Evolutionary conservation across 225 moss, liverwort and hornwort species (phyloP), one percentile per base, ranked within the genome.

Genomic region (Pseudoscleropodium purum): DNA sequence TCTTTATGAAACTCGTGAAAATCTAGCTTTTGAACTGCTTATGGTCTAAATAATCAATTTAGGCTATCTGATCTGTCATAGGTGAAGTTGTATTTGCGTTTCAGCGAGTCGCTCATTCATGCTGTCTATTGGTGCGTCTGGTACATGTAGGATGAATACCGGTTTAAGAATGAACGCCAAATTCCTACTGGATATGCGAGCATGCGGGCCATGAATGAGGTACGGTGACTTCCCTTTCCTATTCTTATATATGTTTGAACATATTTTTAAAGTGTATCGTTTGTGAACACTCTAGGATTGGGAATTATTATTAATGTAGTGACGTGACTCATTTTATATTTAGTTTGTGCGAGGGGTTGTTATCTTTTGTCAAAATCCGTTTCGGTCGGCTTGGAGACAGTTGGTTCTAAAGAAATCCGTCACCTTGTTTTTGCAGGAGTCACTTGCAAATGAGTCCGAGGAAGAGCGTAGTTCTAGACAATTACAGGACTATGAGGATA

Each of bases 401-500:
- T 72, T 33, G 18, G n/a, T 62, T 84, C 29, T 87, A 54, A 90
- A 70, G 81, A 54, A 74, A 81, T 63, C 15, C 43, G 26, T 76
- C 65, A 52, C 30, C 76, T 83, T 72, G 59, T 72, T 84, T 66
- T 37, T 87, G 91, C 95, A 98, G 98, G 96, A 96, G 77, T 93
- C 90, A 39, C 85, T 91, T 78, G 91, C 86, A 79, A 91, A 88
- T 87, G 96, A 96, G 84, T 93, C 91, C 45, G 94, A 95, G 27
- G 98, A 96, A 63, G 98, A 95, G 87, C 90, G 92, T 37, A 88
- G 85, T 79, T 91, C 91, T 81, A 94, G 93, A 60, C 92, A 98
- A 81, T 64, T 66, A 66, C 92, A 98, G 87, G 98, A 97, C 74
- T 97, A 92, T 75, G 96, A 96, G 83, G 98, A 98, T 39, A 94